Percentiles rank a stretch among this genome's conserved stretches.
Conservation (phyloP, 2,329 filamentous ascomycete genomes). For the Arthrobotrys pseudoclavata region DNA sequence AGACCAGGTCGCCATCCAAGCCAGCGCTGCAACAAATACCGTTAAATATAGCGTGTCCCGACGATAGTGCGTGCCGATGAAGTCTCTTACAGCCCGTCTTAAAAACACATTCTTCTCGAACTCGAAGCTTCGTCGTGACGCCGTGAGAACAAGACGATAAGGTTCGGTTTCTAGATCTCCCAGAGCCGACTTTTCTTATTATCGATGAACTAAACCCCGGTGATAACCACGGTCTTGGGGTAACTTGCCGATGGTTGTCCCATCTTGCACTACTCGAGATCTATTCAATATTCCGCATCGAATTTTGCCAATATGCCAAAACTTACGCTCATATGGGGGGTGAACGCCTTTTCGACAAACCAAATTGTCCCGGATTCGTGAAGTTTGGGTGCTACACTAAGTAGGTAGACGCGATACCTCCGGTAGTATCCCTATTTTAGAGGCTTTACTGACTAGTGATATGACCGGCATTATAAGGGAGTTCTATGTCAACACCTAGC, state of each 20-base stretch:
- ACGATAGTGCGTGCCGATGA: too few species aligned
- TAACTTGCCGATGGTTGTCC: neutral
- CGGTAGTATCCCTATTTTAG: neutral
- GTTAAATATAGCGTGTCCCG: too few species aligned
- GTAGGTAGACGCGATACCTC: neutral
- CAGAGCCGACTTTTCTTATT: neutral
- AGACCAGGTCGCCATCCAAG: too few species aligned
- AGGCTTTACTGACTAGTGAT: neutral
- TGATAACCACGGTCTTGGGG: neutral
- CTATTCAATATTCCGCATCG: neutral
- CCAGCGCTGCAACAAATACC: too few species aligned
- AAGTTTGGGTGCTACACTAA: neutral
- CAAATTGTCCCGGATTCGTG: neutral
- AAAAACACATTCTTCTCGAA: too few species aligned
- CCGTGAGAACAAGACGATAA: neutral
- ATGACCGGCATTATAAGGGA: neutral
- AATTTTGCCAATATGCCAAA: neutral
- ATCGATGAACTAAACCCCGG: neutral
- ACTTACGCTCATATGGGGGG: neutral
- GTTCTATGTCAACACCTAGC: neutral
- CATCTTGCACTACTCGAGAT: neutral
- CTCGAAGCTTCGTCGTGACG: too few species aligned
- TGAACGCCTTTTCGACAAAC: neutral
- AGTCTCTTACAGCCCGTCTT: too few species aligned
- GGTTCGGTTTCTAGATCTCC: neutral